phyloP scores from a whole-genome alignment of 208 protist species.

The Crithidia acanthocephali region DNA sequence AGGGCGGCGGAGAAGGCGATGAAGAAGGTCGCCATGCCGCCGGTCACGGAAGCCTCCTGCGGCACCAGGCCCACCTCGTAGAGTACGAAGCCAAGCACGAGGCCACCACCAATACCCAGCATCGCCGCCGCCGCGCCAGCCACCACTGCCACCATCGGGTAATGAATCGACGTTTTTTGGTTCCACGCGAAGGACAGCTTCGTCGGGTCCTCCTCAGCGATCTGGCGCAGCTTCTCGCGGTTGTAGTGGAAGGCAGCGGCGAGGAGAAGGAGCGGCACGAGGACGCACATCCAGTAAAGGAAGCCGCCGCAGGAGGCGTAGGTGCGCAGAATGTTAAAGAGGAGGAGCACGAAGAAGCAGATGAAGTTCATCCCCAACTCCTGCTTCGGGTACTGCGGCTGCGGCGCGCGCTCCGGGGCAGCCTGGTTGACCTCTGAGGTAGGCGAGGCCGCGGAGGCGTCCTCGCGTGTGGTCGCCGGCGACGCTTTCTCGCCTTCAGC shows the following conservation, averaged over 20 bases:
- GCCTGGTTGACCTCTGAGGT: slow-evolving; percentile 3
- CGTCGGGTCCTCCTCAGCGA: slow-evolving; percentile 30
- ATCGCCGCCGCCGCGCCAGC: slow-evolving; percentile 78
- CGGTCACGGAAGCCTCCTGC: slow-evolving; percentile 76
- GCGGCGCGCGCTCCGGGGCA: slow-evolving; percentile 10
- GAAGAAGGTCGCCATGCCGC: slow-evolving; percentile 79
- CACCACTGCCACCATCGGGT: slow-evolving; percentile 69
- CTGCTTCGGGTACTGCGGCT: slow-evolving; percentile 62
- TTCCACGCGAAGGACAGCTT: slow-evolving; percentile 71
- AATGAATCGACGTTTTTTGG: slow-evolving; percentile 48
- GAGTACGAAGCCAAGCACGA: slow-evolving; percentile 84
- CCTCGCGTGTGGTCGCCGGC: background rate
- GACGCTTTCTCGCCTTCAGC: slow-evolving; percentile 6
- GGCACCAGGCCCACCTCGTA: slow-evolving; percentile 79
- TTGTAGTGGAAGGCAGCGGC: slow-evolving; percentile 43
- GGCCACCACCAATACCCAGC: slow-evolving; percentile 86
- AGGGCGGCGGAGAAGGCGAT: slow-evolving; percentile 73
- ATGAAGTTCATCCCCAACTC: slow-evolving; percentile 57
- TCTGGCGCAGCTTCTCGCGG: slow-evolving; percentile 37
- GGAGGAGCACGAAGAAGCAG: slow-evolving; percentile 65
- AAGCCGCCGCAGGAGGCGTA: slow-evolving; percentile 45
- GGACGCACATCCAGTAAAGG: slow-evolving; percentile 55
- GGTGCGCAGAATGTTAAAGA: slow-evolving; percentile 67
- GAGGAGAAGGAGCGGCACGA: slow-evolving; percentile 46
- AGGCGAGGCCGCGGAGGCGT: background rate